phyloP scores from a whole-genome alignment of 257 asterid species.

The Primulina tabacum region DNA sequence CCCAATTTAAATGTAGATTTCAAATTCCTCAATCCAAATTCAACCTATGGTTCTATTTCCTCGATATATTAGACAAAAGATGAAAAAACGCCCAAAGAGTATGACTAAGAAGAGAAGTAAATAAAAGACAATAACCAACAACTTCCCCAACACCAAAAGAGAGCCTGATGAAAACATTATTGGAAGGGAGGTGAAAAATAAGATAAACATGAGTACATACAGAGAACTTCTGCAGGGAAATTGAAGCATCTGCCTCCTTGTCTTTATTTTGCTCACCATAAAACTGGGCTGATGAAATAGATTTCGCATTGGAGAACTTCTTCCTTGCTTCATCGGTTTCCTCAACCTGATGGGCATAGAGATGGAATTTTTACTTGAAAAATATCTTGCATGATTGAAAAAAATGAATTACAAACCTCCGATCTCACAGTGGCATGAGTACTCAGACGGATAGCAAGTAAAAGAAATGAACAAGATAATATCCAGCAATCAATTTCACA shows the following conservation, averaged over 20 bases:
- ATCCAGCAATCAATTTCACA: neutral
- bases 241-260: slow-evolving; percentile 60
- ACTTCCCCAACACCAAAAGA: neutral
- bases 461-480: neutral
- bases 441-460: neutral
- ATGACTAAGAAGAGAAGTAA: too few species aligned
- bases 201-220: slow-evolving; percentile 40
- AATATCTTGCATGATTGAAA: neutral
- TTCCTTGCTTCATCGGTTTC: slow-evolving; percentile 98
- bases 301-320: slow-evolving; percentile 92
- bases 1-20: too few species aligned
- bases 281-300: slow-evolving; percentile 96
- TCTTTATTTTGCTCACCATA: slow-evolving; percentile 67
- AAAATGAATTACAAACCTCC: neutral
- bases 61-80: neutral
- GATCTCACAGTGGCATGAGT: neutral
- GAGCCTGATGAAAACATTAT: neutral
- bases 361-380: slow-evolving; percentile 6
- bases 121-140: slow-evolving; percentile 6
- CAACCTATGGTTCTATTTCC: too few species aligned
- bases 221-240: slow-evolving; percentile 77
- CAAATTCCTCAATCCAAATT: too few species aligned
- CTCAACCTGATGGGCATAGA: slow-evolving; percentile 57
- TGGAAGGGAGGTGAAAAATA: slow-evolving; percentile 10
- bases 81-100: neutral